Conservation (phyloP, 179 eudicot genomes). For the Gypsophila paniculata region DNA sequence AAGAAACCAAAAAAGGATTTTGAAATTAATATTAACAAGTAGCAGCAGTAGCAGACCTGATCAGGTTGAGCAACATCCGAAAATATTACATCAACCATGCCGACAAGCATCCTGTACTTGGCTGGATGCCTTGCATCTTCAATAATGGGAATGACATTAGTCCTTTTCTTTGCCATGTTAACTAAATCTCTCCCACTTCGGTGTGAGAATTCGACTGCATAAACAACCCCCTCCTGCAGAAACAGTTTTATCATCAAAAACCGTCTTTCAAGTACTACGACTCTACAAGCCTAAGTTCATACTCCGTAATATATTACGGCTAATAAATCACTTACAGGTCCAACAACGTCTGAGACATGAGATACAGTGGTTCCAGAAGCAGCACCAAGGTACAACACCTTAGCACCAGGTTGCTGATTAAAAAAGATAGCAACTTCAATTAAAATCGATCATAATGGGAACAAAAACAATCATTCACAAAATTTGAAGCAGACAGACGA, state of each 20-base stretch:
- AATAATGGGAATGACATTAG: constrained; percentile 88
- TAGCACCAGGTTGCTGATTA: constrained; percentile 64
- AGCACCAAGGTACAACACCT: constrained; percentile 87
- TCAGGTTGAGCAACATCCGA: constrained; percentile 99
- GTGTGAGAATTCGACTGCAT: constrained; percentile 89
- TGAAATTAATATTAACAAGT: neutral
- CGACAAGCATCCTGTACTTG: constrained; percentile 85
- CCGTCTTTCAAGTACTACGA: neutral
- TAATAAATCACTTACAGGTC: constrained; percentile 63
- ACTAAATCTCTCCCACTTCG: constrained; percentile 95
- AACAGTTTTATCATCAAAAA: neutral
- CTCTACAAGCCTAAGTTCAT: neutral
- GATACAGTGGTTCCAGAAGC: constrained; percentile 97
- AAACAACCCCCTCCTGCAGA: constrained; percentile 72
- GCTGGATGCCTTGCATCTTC: constrained; percentile 99
- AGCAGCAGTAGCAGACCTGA: constrained; percentile 52
- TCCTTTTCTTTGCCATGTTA: constrained; percentile 91
- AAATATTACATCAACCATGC: constrained; percentile 93
- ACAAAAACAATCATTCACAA: neutral
- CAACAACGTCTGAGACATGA: constrained; percentile 90
- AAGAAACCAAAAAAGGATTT: neutral
- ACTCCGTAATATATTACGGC: too few species aligned
- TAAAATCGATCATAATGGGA: neutral
- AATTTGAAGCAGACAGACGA: neutral
- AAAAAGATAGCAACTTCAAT: neutral